Evolutionary conservation across 225 moss, liverwort and hornwort species (phyloP), one percentile per base, ranked within the genome.

Genomic region (Physcomitrellopsis africana): DNA sequence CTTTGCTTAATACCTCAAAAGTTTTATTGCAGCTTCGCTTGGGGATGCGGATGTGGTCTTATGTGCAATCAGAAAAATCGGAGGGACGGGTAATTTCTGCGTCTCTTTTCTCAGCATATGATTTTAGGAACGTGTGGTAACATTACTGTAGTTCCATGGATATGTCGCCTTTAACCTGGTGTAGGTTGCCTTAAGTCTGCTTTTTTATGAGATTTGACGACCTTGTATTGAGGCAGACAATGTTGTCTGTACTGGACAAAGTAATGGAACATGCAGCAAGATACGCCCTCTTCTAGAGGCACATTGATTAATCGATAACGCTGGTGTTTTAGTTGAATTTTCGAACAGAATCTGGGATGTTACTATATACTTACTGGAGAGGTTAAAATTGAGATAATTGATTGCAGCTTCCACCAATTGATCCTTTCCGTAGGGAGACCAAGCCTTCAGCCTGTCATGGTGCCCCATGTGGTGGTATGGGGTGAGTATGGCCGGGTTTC

Each of bases 391-490:
- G 72, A 60, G 51, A 63, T 19, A 63, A 68, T 63, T 2, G 72
- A 20, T 65, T 67, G 69, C 90, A 96, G 96, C 91, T 89, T 63
- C 94, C 96, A 17, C 96, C 96, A 7, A 97, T 97, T 41, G 97
- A 97, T 67, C 97, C 97, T 19, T 97, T 93, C 75, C 81, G 59
- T 47, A 87, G 90, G 72, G 91, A 86, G 65, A 71, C 85, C 22
- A 88, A 87, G 68, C 94, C 97, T 37, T 94, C 94, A 51, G 92
- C 97, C 64, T 97, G 97, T 75, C 97, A 97, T 86, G 97, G 97
- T 62, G 94, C 94, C 52, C 97, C 97, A 41, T 82, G 93, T 74
- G 97, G 97, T 73, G 97, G 97, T 83, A 94, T 97, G 90, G 97
- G 97, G 97, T 97, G 58, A 89, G 92, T 77, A 24, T 19, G 19